Conservation (phyloP, 148 eudicot species). For the Heliamphora exappendiculata region DNA sequence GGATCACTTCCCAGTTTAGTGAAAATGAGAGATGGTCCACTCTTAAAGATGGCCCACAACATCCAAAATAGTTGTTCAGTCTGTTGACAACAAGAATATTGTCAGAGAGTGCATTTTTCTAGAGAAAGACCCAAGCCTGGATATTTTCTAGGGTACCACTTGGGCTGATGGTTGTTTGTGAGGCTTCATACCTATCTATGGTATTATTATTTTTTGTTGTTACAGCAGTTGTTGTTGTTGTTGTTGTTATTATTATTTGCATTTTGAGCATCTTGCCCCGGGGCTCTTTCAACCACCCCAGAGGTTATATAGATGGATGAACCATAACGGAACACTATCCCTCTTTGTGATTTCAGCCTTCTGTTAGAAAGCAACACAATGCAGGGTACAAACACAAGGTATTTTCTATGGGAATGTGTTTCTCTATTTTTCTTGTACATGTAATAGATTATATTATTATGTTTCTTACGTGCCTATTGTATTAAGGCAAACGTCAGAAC, state of each 20-base stretch:
- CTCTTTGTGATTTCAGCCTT: slow-evolving; percentile 50
- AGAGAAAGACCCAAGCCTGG: background rate
- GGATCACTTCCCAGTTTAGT: no score
- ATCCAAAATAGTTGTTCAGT: no score
- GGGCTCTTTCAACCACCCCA: background rate
- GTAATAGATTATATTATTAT: background rate
- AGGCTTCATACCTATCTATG: background rate
- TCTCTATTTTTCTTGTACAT: background rate
- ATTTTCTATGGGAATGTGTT: background rate
- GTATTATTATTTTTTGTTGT: no score
- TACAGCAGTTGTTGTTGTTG: no score
- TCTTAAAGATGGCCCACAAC: no score
- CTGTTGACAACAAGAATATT: background rate
- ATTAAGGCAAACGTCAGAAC: slow-evolving; percentile 67
- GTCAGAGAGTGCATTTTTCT: background rate
- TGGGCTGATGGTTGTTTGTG: background rate
- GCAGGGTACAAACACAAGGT: slow-evolving; percentile 98
- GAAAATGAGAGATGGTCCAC: no score
- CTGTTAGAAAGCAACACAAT: slow-evolving; percentile 93
- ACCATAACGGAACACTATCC: slow-evolving; percentile 3
- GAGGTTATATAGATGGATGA: background rate
- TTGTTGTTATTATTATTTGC: no score
- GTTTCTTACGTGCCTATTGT: background rate
- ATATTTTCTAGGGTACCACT: no score
- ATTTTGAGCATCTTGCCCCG: background rate